Conservation (phyloP, 495 filamentous ascomycete species). For the Penicillium egyptiacum region DNA sequence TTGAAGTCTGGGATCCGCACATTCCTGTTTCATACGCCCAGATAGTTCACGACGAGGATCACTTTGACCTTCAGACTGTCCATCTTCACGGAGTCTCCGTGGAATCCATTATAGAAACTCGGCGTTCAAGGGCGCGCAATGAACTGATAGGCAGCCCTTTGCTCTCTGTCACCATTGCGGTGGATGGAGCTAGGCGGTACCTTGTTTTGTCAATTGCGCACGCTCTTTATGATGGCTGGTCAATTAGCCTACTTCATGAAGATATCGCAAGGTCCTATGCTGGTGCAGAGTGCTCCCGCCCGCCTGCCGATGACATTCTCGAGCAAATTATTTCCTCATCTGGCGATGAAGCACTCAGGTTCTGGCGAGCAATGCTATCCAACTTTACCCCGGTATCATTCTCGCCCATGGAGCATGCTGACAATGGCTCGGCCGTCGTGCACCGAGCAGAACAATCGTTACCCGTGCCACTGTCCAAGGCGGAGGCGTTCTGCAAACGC, state of each 20-base stretch:
- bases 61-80: conserved; percentile 24
- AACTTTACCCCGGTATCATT: conserved; percentile 29
- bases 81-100: conserved; percentile 19
- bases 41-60: conserved; percentile 46
- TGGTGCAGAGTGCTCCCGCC: conserved; percentile 25
- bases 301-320: conserved; percentile 31
- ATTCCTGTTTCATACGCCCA: conserved; percentile 62
- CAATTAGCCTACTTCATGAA: conserved; percentile 67
- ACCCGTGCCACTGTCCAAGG: conserved; percentile 37
- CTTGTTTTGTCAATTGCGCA: conserved; percentile 63
- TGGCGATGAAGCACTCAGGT: conserved; percentile 27
- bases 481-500: conserved; percentile 47
- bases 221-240: conserved; percentile 84
- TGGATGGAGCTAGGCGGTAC: conserved; percentile 24
- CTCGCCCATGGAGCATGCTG: conserved; percentile 13
- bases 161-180: conserved; percentile 17
- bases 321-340: conserved; percentile 30
- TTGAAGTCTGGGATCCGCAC: conserved; percentile 57
- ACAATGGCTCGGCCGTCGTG: conserved; percentile 30
- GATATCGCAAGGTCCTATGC: conserved; percentile 46
- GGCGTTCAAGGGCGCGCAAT: conserved; percentile 24
- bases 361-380: conserved; percentile 42
- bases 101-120: conserved; percentile 24
- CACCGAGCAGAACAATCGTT: conserved; percentile 29
- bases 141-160: conserved; percentile 16